These are phyloP conservation scores for Skeletonema grethae DNA, from an alignment of 108 stramenopile species.

Conservation along the genomic window DNA sequence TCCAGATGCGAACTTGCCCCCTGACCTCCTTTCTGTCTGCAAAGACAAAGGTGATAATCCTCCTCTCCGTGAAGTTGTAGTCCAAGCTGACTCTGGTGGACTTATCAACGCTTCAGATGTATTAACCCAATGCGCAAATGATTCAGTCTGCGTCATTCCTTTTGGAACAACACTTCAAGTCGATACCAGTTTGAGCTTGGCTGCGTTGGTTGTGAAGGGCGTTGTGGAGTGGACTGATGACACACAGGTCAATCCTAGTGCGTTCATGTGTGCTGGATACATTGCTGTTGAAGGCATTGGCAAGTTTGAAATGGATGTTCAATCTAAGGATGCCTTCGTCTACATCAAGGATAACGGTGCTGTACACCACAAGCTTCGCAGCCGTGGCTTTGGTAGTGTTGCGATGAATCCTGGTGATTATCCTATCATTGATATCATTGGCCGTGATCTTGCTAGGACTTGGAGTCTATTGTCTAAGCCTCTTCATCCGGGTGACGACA, in stretches of 20 bases:
- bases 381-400: conserved; percentile 44
- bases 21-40: conserved; percentile 12
- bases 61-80: not conserved
- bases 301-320: conserved; percentile 31
- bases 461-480: conserved; percentile 56
- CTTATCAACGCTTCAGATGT: conserved; percentile 10
- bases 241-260: conserved; percentile 20
- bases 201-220: conserved; percentile 54
- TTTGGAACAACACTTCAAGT: conserved; percentile 36
- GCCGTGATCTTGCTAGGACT: conserved; percentile 45
- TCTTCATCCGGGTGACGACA: conserved; percentile 22
- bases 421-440: conserved; percentile 32
- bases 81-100: conserved; percentile 1
- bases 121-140: conserved; percentile 7
- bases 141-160: conserved; percentile 52
- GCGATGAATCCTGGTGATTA: conserved; percentile 15
- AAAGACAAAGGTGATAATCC: conserved; percentile 7
- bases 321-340: conserved; percentile 42
- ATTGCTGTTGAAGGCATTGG: conserved; percentile 49
- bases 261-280: conserved; percentile 63
- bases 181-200: conserved; percentile 45
- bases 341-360: conserved; percentile 66
- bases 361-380: conserved; percentile 39
- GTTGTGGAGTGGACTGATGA: conserved; percentile 48
- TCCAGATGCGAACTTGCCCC: conserved; percentile 2